Conservation (phyloP, 139 green algal species). For the Chlamydomonas sp. region DNA sequence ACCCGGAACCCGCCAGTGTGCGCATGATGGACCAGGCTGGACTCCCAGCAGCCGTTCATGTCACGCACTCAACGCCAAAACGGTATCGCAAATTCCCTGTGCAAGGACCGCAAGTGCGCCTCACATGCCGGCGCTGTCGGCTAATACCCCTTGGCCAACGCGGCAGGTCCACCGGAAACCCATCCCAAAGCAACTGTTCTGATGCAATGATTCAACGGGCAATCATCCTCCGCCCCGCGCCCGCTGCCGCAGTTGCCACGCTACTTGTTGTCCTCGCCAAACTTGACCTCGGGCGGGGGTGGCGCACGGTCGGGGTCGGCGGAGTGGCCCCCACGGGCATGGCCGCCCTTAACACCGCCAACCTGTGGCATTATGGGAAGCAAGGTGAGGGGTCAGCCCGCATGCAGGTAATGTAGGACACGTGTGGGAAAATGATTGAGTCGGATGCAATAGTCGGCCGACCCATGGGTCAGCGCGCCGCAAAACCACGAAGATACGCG, state of each 20-base stretch:
- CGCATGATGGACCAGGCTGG: too few species aligned
- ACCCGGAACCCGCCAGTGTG: too few species aligned
- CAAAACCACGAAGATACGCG: too few species aligned
- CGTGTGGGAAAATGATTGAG: too few species aligned
- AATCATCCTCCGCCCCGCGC: neutral
- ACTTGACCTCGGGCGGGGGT: conserved; percentile 32
- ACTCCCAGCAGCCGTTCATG: too few species aligned
- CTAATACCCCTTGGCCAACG: neutral
- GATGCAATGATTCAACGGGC: neutral
- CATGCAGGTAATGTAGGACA: too few species aligned
- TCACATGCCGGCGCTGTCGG: neutral
- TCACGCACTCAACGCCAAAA: neutral
- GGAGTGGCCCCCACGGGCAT: conserved; percentile 28
- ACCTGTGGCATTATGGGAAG: neutral
- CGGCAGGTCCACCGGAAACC: neutral
- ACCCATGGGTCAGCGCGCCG: too few species aligned
- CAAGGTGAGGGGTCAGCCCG: neutral
- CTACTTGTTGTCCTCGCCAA: conserved; percentile 4
- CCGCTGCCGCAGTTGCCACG: neutral
- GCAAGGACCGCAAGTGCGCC: neutral
- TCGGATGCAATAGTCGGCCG: too few species aligned
- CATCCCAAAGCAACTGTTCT: neutral
- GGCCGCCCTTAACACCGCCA: conserved; percentile 25
- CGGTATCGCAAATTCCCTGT: neutral
- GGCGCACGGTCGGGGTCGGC: conserved; percentile 34